A percentile compares a stretch with the other conserved stretches of the same genome.
Evolutionary conservation across 768 basidiomycete species (phyloP).

Genomic region (Chalciporus chontae): DNA sequence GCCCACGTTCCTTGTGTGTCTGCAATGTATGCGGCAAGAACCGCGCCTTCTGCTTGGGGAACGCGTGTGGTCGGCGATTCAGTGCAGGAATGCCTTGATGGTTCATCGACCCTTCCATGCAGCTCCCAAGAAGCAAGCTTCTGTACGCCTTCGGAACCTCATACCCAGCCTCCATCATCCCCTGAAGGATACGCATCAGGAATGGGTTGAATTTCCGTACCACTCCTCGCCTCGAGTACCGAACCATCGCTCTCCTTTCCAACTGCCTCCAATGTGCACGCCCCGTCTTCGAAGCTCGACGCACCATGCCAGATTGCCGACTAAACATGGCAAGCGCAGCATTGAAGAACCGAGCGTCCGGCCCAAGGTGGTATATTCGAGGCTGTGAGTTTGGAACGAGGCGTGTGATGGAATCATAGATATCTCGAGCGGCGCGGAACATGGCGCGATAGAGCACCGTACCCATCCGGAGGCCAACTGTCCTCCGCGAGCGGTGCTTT

Average conservation of each 20-base stretch:
- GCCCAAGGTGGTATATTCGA: conserved; percentile 35
- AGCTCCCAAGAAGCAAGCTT: conserved; percentile 38
- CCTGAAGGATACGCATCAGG: conserved; percentile 36
- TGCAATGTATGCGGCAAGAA: conserved; percentile 25
- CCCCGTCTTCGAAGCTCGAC: conserved; percentile 10
- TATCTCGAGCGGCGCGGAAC: conserved; percentile 30
- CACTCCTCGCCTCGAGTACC: conserved; percentile 27
- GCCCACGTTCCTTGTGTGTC: conserved; percentile 31
- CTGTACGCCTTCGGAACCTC: conserved; percentile 38
- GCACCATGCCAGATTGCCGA: conserved; percentile 18
- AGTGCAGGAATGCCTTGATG: conserved; percentile 2
- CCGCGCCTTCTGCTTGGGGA: conserved; percentile 16
- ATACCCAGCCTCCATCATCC: conserved; percentile 39
- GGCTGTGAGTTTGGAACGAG: conserved; percentile 24
- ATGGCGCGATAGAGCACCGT: conserved; percentile 36
- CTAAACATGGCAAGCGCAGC: conserved; percentile 48
- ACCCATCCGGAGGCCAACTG: conserved; percentile 28
- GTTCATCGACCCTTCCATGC: conserved; percentile 21
- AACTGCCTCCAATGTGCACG: conserved; percentile 31
- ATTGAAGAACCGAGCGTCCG: conserved; percentile 70
- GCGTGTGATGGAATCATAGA: conserved; percentile 23
- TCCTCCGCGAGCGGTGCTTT: conserved; percentile 24
- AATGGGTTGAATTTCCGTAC: conserved; percentile 30
- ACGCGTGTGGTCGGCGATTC: conserved; percentile 29
- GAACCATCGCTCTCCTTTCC: conserved; percentile 24